Evolutionary conservation across 331 rosid genomes (phyloP), one percentile per base, ranked within the genome.

Genomic region (Acacia pycnantha): DNA sequence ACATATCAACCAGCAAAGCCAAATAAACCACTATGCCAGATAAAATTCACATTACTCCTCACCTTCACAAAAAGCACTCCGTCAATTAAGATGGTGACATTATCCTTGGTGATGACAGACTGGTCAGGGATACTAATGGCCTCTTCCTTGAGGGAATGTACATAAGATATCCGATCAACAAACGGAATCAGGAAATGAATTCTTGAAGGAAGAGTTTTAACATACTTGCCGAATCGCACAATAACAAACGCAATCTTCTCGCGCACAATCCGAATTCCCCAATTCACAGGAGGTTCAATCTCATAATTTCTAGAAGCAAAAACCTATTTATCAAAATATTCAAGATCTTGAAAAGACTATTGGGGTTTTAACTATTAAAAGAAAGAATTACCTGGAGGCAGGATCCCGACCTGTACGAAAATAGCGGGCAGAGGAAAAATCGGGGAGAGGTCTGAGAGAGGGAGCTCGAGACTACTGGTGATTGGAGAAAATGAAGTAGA

Each of bases 41-140:
- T 11, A 18, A 22, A 54, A n/a, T 56, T 22, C 14, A 78, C 8
- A 51, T 37, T 10, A 82, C 47, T 8, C 1, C 10, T 35, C 70
- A 93, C 99, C 99, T 94, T 96, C 35, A 96, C 90, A 59, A 93
- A 93, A 79, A 96, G 98, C 79, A 96, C 97, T n/a, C 99, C 99
- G 41, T 96, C 99, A 37, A 96, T 91, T 76, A 92, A 85, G 76
- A 96, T 90, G 83, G 88, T 91, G 53, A 96, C 99, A 59, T 96
- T 96, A 83, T 96, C 99, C 79, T 92, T 92, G n/a, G 99, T 93
- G 62, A 96, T 91, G 61, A 98, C 97, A 56, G 97, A 84, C 84
- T 93, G 98, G 74, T 93, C 97, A 1, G 95, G 97, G 73, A 96
- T 94, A 29, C 79, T 90, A 37, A 96, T 91, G 19, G 95, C 93